Base-by-base conservation (phyloP, 139 green algal genomes). In the Coccomyxa sp. region DNA sequence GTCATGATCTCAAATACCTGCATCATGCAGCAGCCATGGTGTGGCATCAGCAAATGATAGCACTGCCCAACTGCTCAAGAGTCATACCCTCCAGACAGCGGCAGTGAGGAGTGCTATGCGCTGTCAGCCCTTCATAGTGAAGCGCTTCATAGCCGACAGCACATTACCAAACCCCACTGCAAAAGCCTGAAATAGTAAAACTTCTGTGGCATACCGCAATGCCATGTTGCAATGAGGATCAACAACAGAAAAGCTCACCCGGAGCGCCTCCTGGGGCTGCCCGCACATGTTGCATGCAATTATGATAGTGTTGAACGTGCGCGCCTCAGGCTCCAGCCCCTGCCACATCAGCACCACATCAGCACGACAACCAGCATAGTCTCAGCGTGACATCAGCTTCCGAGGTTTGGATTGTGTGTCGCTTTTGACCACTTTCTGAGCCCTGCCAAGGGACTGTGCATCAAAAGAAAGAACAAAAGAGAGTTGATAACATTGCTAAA, bases 291-390 rank as follows among this genome's bases (percentile, higher is more conserved):
- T 92, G 87, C 88, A 92, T 27, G 86, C 88, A 67, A 93, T 92
- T 77, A 93, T 92, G 66, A 86, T 81, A 3, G 94, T 95, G 88
- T 97, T 97, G 92, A 95, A 97, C 25, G 94, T 97, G 81, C 92
- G 91, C 21, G 91, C 90, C 79, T 96, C 94, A 10, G 94, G 90
- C 76, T 95, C 88, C 67, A 95, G 92, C 57, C 90, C 92, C 89
- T 94, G 88, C n/a, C 79, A 67, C 38, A n/a, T 18, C 59, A 21
- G 25, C 18, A 18, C 58, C 23, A 58, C 27, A 16, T 82, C n/a
- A 75, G 28, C 13, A 28, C 9, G 23, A 51, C 28, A 23, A 45
- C n/a, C 74, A 79, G 13, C 28, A 38, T 79, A 38, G 28, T 79
- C 7, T 21, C 28, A 58, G 16, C 16, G 1, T 1, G 28, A 79